Conservation (phyloP, 495 filamentous ascomycete genomes). For the Aspergillus ellipticus region DNA sequence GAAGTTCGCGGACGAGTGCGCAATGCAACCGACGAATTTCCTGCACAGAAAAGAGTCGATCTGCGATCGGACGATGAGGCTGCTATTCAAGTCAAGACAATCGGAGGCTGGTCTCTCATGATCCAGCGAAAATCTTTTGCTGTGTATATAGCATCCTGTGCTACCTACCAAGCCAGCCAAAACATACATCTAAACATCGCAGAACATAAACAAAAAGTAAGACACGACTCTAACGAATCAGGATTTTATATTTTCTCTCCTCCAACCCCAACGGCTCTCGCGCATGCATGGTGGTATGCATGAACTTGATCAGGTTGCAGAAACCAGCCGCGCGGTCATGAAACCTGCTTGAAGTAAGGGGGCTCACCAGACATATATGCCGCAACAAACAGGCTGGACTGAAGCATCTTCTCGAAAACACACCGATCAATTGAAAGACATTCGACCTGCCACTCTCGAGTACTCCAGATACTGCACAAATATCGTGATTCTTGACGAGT, state of each 20-base stretch:
- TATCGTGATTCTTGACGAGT: no score
- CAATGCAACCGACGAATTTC: constrained; percentile 22
- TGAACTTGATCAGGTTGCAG: background rate
- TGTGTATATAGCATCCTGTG: background rate
- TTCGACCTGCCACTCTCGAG: no score
- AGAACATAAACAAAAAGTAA: background rate
- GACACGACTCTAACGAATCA: background rate
- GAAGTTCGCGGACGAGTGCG: constrained; percentile 26
- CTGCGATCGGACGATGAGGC: constrained; percentile 26
- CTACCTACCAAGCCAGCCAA: background rate
- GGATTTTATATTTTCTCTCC: background rate
- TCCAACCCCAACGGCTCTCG: background rate
- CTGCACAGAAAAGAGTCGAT: constrained; percentile 26
- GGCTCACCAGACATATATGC: background rate
- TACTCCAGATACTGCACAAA: no score
- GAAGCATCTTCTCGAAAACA: background rate
- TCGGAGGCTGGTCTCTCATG: constrained; percentile 26
- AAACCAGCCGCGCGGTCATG: background rate
- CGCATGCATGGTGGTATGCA: background rate
- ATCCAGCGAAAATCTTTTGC: constrained; percentile 13
- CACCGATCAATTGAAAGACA: no score
- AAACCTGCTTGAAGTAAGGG: background rate
- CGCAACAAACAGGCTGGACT: background rate
- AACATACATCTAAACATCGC: background rate
- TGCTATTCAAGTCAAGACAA: constrained; percentile 27